Base-by-base conservation (phyloP, 1,284 basidiomycete species). In the Fomitiporia mediterranea region DNA sequence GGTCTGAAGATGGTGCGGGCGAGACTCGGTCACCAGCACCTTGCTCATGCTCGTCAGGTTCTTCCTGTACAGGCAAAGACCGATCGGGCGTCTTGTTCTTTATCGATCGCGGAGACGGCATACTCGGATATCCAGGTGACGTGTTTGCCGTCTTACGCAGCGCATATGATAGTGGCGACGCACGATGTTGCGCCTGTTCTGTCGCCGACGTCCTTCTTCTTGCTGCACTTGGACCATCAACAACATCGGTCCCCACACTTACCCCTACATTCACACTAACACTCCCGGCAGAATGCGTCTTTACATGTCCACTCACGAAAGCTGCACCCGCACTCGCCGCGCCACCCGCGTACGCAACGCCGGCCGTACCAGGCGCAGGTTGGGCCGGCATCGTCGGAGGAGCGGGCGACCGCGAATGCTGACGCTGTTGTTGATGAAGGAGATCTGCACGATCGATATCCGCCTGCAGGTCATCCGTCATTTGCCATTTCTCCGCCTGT, bases 1-100 rank as follows among this genome's bases (percentile, higher is more conserved):
- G 61, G 63, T 83, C 82, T 11, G 81, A 80, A 4, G 79, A 80
- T 1, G 81, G 79, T 1, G 76, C 73, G 2, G 82, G 81, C 4
- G 82, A 83, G 28, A 60, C 61, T 23, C 61, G 68, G n/a, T n/a
- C n/a, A 55, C 66, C 66, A 51, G 73, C 69, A 52, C 70, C 69
- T 44, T 59, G 58, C 13, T 58, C 55, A 46, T 52, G 57, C 62
- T 88, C 86, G 62, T 88, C 86, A 25, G 77, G 74, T 61, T 89
- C 86, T 66, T 89, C 86, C 67, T 90, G 86, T 2, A 89, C 78
- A 4, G 87, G 88, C 25, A 90, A 73, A 30, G 86, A 86, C 46
- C 83, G 77, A 66, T 87, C 86, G 1, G 86, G 82, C n/a, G 81
- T 82, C 32, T 83, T 81, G 2, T 75, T 73, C 58, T 75, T 74